Base-by-base conservation (phyloP, 176 grass and related monocot genomes). In the Ampelocalamus luodianensis region DNA sequence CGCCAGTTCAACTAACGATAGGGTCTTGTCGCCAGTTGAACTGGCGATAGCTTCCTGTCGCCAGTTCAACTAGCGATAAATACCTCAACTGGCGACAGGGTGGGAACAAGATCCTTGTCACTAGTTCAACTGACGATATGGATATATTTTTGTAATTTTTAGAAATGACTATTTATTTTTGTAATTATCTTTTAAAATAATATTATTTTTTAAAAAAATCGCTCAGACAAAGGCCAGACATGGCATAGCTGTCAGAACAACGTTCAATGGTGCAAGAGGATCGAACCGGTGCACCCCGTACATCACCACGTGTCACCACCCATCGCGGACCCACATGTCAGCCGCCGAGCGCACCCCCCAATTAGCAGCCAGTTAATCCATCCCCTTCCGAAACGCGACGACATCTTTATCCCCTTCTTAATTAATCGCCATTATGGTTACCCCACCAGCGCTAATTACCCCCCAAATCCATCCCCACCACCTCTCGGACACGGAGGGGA, bases 371-470 rank as follows among this genome's bases (percentile, higher is more conserved):
- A 39, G 69, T 77, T 71, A 85, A 53, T 44, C 38, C 76, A 29
- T 14, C 45, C 22, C 79, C n/a, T 63, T 79, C 23, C 77, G 4
- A 17, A 39, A 55, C 36, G 20, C 63, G 71, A 46, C 62, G 71
- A 68, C 37, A 61, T 34, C n/a, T 37, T 60, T 27, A 74, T 68
- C 39, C 20, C 6, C 71, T 4, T 22, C 20, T 49, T 69, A 43
- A 56, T 85, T 61, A 77, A 83, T 80, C 79, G 9, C 66, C 79
- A 80, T 75, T 68, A 83, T 90, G 89, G 8, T 77, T 78, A 62
- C n/a, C 53, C 71, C 45, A 58, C 74, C 55, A 14, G 27, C 62
- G 65, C 78, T 87, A 93, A 89, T 92, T 70, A 87, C 23, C 81
- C 82, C 68, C 71, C 78, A 77, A 85, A 91, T 86, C 78, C 43